phyloP scores from a whole-genome alignment of 2,329 filamentous ascomycete genomes.

The Fusarium drepaniforme region DNA sequence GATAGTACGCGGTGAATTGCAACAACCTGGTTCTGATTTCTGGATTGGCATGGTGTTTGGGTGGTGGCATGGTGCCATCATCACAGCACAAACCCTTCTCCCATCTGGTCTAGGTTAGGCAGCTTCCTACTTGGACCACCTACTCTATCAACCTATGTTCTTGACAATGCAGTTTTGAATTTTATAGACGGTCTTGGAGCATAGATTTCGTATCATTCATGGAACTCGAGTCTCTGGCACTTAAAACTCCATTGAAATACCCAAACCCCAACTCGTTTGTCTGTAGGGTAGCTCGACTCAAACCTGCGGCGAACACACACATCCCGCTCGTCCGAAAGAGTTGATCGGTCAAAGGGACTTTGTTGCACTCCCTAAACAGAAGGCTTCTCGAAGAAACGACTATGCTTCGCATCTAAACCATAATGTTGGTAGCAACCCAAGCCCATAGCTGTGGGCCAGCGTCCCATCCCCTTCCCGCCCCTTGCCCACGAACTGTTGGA shows the following conservation, averaged over 20 bases:
- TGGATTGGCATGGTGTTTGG: not conserved
- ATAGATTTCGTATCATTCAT: no score
- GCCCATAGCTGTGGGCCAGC: not conserved
- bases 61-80: not conserved
- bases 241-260: not conserved
- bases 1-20: not conserved
- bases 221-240: not conserved
- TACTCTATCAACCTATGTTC: not conserved
- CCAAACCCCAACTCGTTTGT: not conserved
- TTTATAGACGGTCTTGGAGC: not conserved
- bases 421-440: not conserved
- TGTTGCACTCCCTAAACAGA: not conserved
- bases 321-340: not conserved
- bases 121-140: not conserved
- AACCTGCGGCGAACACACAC: not conserved
- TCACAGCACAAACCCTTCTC: not conserved
- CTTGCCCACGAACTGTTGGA: conserved; percentile 18
- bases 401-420: not conserved
- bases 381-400: conserved; percentile 5
- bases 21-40: not conserved
- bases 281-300: not conserved
- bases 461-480: not conserved
- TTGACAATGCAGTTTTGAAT: not conserved
- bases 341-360: not conserved
- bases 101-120: not conserved